phyloP scores from a whole-genome alignment of 2,329 filamentous ascomycete species.

The Colletotrichum sp. region DNA sequence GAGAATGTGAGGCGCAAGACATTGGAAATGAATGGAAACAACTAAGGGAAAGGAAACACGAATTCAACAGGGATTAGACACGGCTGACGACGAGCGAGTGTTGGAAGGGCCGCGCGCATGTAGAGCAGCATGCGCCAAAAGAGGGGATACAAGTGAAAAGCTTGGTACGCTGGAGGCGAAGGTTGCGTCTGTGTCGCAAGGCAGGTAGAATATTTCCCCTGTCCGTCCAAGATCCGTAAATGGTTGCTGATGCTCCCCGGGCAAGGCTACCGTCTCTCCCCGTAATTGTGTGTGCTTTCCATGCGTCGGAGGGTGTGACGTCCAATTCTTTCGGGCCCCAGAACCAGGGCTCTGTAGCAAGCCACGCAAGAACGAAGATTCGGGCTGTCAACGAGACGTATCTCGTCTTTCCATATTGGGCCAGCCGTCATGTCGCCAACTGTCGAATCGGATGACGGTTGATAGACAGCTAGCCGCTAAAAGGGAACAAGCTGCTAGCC shows the following conservation, averaged over 20 bases:
- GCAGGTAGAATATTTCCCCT: not conserved
- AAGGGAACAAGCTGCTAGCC: not conserved
- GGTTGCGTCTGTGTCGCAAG: not conserved
- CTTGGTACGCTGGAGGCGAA: not conserved
- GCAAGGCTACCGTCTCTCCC: not conserved
- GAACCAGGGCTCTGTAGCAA: not conserved
- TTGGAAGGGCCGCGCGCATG: not conserved
- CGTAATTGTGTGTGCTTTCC: not conserved
- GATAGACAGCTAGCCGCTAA: not conserved
- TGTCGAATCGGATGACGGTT: not conserved
- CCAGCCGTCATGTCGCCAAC: not conserved
- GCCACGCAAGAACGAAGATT: not conserved
- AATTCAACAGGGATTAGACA: not conserved
- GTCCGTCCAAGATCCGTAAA: not conserved
- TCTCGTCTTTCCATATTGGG: not conserved
- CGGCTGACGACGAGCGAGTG: not conserved
- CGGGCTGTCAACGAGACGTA: not conserved
- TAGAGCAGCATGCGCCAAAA: not conserved
- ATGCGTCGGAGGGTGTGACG: not conserved
- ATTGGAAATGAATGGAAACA: not conserved
- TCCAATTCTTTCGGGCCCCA: not conserved
- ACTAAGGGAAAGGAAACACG: not conserved
- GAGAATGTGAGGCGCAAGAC: not conserved
- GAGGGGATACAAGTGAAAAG: not conserved
- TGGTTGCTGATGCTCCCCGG: not conserved